phyloP scores from a whole-genome alignment of 805 yeast genomes.

The Osmozyma mogii region DNA sequence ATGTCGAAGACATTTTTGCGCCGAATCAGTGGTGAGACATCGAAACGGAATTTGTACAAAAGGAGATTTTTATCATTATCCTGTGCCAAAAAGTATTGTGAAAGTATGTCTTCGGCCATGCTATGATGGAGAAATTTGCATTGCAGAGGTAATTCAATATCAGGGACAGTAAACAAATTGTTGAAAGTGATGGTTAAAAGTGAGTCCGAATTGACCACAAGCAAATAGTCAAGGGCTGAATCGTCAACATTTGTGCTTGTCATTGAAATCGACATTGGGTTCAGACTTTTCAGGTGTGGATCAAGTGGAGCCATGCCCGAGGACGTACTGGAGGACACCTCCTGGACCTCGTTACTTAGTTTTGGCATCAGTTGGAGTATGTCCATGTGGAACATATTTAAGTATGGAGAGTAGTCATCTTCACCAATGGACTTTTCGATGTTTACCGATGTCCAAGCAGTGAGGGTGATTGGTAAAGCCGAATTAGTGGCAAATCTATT shows the following conservation, averaged over 20 bases:
- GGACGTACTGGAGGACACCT: conserved; percentile 5
- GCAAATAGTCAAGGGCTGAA: conserved; percentile 16
- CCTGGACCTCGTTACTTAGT: conserved; percentile 12
- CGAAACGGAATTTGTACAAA: conserved; percentile 11
- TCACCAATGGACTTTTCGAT: conserved; percentile 1
- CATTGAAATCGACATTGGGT: conserved; percentile 5
- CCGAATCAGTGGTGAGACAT: conserved; percentile 4
- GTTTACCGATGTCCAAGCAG: no score
- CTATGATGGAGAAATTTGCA: conserved; percentile 13
- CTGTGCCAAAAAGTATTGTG: conserved; percentile 19
- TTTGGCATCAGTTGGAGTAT: conserved; percentile 28
- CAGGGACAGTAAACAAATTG: conserved; percentile 21
- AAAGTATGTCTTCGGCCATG: conserved; percentile 16
- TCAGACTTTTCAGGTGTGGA: conserved; percentile 3
- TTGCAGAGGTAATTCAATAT: conserved; percentile 15
- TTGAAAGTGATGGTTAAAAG: conserved; percentile 24
- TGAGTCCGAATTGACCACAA: conserved; percentile 16
- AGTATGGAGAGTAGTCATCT: conserved; percentile 5
- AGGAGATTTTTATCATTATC: conserved; percentile 5
- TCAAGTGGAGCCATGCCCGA: conserved; percentile 7
- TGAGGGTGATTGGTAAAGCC: conserved; percentile 5
- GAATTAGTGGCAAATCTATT: conserved; percentile 15
- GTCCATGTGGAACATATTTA: conserved; percentile 21
- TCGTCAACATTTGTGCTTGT: conserved; percentile 7
- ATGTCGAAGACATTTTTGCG: conserved; percentile 14